Percentiles rank a stretch among this genome's conserved stretches.
Conservation (phyloP, 257 asterid species). For the Pogostemon cablin region DNA sequence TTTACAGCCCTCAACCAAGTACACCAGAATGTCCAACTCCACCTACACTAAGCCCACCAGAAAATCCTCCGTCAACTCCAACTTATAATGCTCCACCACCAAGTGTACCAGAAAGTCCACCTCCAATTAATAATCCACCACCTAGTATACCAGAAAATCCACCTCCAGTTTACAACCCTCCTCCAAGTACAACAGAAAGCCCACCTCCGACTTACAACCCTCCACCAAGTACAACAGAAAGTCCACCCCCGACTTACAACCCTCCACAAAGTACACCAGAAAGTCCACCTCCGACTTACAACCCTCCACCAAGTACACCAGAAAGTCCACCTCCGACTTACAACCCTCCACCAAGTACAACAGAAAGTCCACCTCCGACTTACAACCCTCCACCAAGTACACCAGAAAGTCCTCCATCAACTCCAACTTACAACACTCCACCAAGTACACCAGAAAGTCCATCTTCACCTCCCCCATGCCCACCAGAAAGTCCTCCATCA, state of each 20-base stretch:
- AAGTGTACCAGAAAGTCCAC: background rate
- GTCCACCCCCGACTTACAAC: background rate
- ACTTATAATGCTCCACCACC: background rate
- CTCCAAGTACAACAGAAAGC: background rate
- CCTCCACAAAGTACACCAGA: background rate
- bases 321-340: background rate
- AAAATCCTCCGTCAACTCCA: background rate
- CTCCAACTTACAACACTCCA: background rate
- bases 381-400: background rate
- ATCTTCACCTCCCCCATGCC: background rate
- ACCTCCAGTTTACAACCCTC: background rate
- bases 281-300: background rate
- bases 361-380: background rate
- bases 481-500: background rate
- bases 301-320: conserved; percentile 16
- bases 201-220: background rate
- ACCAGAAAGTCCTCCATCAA: background rate
- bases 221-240: background rate
- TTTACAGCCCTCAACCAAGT: background rate
- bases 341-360: background rate
- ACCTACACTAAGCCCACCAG: background rate
- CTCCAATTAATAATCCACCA: background rate
- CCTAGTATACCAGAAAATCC: background rate
- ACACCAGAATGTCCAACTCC: background rate
- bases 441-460: background rate